Evolutionary conservation across 1,139 yeast genomes (phyloP).

Genomic region (Geotrichum bryndzae): DNA sequence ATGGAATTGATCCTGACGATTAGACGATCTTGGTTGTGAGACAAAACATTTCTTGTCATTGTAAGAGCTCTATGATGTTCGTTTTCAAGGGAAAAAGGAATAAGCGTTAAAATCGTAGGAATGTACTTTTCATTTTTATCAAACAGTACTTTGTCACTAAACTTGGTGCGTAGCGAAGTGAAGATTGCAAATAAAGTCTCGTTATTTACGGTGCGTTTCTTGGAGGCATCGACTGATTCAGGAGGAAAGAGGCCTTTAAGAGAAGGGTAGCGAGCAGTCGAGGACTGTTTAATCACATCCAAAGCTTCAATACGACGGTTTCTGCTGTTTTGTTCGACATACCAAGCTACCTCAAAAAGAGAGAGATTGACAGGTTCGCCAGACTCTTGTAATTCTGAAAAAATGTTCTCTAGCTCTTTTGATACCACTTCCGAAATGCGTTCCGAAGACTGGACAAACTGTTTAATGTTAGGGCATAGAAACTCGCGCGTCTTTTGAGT

Average conservation of each 20-base stretch:
- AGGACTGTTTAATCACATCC: constrained; percentile 8
- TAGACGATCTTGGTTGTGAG: background rate
- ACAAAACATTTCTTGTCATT: constrained; percentile 3
- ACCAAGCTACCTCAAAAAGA: constrained; percentile 24
- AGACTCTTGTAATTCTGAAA: constrained; percentile 16
- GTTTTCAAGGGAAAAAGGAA: constrained; percentile 16
- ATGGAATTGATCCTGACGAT: background rate
- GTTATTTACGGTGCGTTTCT: constrained; percentile 6
- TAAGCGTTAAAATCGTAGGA: constrained; percentile 13
- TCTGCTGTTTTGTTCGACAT: constrained; percentile 12
- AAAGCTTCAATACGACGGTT: background rate
- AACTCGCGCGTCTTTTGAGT: constrained; percentile 4
- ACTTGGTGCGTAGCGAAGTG: constrained; percentile 17
- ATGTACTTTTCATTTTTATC: constrained; percentile 10
- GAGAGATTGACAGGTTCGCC: constrained; percentile 23
- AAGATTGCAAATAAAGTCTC: constrained; percentile 17
- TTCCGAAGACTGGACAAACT: constrained; percentile 8
- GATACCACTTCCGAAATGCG: constrained; percentile 7
- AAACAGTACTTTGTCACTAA: constrained; percentile 13
- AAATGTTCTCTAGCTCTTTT: constrained; percentile 12
- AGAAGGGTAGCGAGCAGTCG: constrained; percentile 10
- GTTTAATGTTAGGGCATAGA: constrained; percentile 15
- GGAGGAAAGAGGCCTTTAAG: constrained; percentile 20
- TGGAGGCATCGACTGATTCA: constrained; percentile 5
- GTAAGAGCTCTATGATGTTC: constrained; percentile 16